Evolutionary conservation across 1,139 yeast genomes (phyloP).

Genomic region (Insectozyma bohioensis): DNA sequence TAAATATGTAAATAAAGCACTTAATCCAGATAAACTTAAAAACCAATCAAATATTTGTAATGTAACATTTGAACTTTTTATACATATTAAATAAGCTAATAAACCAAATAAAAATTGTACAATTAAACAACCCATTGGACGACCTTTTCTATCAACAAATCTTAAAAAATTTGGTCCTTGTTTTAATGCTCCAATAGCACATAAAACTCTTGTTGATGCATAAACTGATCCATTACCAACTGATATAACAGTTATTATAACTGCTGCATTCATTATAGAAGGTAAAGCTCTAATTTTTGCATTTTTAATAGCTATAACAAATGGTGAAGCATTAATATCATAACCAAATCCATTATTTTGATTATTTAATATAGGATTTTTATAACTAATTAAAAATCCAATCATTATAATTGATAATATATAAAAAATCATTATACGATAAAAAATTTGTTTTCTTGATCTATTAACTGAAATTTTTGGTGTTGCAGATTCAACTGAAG

Average conservation of each 20-base stretch:
- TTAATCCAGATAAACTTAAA: slow-evolving; percentile 23
- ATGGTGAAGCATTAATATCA: slow-evolving; percentile 37
- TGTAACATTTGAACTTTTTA: slow-evolving; percentile 21
- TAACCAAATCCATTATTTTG: slow-evolving; percentile 15
- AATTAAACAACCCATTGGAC: slow-evolving; percentile 33
- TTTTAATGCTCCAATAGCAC: slow-evolving; percentile 34
- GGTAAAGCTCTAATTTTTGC: slow-evolving; percentile 33
- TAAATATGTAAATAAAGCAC: slow-evolving; percentile 26
- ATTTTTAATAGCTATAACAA: slow-evolving; percentile 38
- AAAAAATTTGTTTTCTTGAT: slow-evolving; percentile 37
- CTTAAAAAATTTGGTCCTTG: slow-evolving; percentile 34
- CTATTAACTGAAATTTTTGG: slow-evolving; percentile 34
- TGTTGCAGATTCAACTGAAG: slow-evolving; percentile 35
- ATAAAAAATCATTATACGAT: slow-evolving; percentile 34
- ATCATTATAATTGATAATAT: slow-evolving; percentile 29
- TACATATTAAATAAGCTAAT: slow-evolving; percentile 32
- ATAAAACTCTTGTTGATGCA: slow-evolving; percentile 36
- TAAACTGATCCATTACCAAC: slow-evolving; percentile 38
- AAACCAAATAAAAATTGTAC: slow-evolving; percentile 28
- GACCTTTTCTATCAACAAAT: slow-evolving; percentile 33
- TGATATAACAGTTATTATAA: slow-evolving; percentile 31
- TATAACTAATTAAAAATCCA: slow-evolving; percentile 33
- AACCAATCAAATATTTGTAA: slow-evolving; percentile 25
- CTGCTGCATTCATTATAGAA: slow-evolving; percentile 32
- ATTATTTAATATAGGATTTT: slow-evolving; percentile 17